phyloP scores from a whole-genome alignment of 768 basidiomycete species.

The Pisolithus orientalis region DNA sequence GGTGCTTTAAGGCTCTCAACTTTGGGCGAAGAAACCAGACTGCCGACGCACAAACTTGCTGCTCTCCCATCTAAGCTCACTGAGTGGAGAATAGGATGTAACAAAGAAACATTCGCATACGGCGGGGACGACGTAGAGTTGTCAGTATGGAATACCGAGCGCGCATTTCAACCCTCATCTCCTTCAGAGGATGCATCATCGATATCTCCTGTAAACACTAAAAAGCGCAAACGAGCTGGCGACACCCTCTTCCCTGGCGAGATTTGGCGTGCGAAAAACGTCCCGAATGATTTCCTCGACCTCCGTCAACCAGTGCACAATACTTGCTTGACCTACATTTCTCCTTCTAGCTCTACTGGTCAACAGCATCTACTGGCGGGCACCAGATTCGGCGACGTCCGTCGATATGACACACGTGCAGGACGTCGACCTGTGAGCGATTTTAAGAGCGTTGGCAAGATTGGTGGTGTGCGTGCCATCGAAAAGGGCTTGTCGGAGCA shows the following conservation, averaged over 20 bases:
- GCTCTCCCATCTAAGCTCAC: conserved; percentile 63
- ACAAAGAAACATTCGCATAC: conserved; percentile 59
- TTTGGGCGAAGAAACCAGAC: conserved; percentile 21
- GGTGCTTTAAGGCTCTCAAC: conserved; percentile 58
- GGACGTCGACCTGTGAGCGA: conserved; percentile 62
- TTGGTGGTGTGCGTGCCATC: conserved; percentile 54
- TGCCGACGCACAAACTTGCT: conserved; percentile 24
- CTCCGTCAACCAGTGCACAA: conserved; percentile 78
- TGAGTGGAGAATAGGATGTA: conserved; percentile 56
- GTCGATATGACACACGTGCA: conserved; percentile 71
- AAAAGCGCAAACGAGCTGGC: conserved; percentile 54
- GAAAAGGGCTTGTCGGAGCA: conserved; percentile 57
- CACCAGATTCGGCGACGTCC: conserved; percentile 66
- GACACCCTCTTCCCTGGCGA: conserved; percentile 63
- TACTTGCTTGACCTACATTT: conserved; percentile 57
- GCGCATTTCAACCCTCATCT: conserved; percentile 35
- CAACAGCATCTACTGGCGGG: conserved; percentile 60
- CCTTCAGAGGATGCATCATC: conserved; percentile 9
- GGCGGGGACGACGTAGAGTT: conserved; percentile 84
- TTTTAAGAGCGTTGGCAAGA: conserved; percentile 55
- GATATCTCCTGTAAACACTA: conserved; percentile 4
- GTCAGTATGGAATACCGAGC: conserved; percentile 73
- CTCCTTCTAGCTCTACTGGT: conserved; percentile 27
- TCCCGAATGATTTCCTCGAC: conserved; percentile 68
- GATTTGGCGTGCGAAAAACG: conserved; percentile 82